phyloP scores from a whole-genome alignment of 345 rosid genomes.

The Camelina hispida region DNA sequence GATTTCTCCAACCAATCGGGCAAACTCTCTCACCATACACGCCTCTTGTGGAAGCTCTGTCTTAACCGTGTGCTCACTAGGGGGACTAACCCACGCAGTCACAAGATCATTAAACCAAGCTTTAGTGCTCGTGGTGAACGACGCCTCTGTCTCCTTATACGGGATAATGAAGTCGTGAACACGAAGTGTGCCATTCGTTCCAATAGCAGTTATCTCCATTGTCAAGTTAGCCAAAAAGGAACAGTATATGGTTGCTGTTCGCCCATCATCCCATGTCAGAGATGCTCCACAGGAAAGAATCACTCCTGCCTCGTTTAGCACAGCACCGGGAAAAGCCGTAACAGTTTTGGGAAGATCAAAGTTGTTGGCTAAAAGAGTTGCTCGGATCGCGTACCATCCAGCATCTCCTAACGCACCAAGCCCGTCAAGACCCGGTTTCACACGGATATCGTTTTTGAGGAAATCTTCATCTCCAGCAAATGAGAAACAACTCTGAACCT shows the following conservation, averaged over 20 bases:
- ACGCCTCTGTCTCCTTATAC: slow-evolving; percentile 63
- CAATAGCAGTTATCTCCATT: slow-evolving; percentile 72
- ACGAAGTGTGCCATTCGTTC: slow-evolving; percentile 72
- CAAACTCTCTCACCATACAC: slow-evolving; percentile 79
- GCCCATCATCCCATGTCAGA: slow-evolving; percentile 75
- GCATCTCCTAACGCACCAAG: slow-evolving; percentile 93
- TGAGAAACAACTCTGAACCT: slow-evolving; percentile 72
- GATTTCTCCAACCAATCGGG: slow-evolving; percentile 62
- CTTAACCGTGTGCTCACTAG: slow-evolving; percentile 60
- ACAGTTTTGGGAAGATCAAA: slow-evolving; percentile 71
- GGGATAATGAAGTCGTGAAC: slow-evolving; percentile 76
- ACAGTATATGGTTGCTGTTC: slow-evolving; percentile 69
- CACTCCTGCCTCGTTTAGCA: slow-evolving; percentile 71
- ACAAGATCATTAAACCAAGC: slow-evolving; percentile 54
- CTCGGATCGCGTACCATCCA: slow-evolving; percentile 82
- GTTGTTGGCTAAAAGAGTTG: slow-evolving; percentile 65
- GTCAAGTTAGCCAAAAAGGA: slow-evolving; percentile 80
- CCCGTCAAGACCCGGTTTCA: slow-evolving; percentile 83
- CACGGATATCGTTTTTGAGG: slow-evolving; percentile 77
- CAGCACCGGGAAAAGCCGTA: slow-evolving; percentile 57
- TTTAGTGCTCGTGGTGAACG: slow-evolving; percentile 53
- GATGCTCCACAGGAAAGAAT: slow-evolving; percentile 80
- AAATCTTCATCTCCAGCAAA: slow-evolving; percentile 60
- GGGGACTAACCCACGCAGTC: slow-evolving; percentile 46
- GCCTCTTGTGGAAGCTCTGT: slow-evolving; percentile 82